Evolutionary conservation across 2,329 filamentous ascomycete genomes (phyloP).

Genomic region (Verticillium nubilum): DNA sequence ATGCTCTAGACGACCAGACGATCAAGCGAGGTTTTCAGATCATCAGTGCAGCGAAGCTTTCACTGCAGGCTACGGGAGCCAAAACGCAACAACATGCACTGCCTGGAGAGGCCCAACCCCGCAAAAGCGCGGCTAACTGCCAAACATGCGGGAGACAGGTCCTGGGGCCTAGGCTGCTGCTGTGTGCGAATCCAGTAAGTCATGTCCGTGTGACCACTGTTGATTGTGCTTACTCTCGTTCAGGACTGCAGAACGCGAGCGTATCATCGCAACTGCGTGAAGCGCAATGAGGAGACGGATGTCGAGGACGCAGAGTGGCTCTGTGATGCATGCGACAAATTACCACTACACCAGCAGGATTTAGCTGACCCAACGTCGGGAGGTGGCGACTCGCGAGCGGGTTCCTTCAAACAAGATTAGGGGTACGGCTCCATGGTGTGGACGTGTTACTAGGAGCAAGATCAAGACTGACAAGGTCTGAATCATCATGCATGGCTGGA

Average conservation of each 20-base stretch:
- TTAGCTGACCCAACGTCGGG: background rate
- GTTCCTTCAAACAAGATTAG: background rate
- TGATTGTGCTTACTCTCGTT: conserved; percentile 8
- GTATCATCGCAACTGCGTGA: conserved; percentile 44
- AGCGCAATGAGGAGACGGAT: conserved; percentile 6
- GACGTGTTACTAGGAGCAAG: background rate
- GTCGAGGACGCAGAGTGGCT: conserved; percentile 28
- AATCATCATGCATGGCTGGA: background rate
- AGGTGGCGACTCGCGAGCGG: background rate
- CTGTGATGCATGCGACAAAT: conserved; percentile 7
- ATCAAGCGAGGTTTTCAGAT: conserved; percentile 35
- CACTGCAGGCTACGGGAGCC: background rate
- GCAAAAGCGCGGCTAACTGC: conserved; percentile 40
- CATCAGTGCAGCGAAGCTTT: conserved; percentile 27
- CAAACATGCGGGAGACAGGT: conserved; percentile 42
- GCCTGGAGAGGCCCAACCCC: conserved; percentile 27
- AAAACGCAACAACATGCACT: conserved; percentile 8
- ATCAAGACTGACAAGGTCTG: background rate
- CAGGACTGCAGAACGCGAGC: conserved; percentile 37
- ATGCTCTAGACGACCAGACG: conserved; percentile 38
- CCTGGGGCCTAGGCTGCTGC: conserved; percentile 38
- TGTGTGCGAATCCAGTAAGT: conserved; percentile 46
- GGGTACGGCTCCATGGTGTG: background rate
- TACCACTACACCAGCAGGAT: background rate
- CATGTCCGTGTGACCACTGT: background rate